These are phyloP conservation scores for Plasmodium reichenowi DNA, from an alignment of 169 alveolate genomes.

Conservation along the genomic window DNA sequence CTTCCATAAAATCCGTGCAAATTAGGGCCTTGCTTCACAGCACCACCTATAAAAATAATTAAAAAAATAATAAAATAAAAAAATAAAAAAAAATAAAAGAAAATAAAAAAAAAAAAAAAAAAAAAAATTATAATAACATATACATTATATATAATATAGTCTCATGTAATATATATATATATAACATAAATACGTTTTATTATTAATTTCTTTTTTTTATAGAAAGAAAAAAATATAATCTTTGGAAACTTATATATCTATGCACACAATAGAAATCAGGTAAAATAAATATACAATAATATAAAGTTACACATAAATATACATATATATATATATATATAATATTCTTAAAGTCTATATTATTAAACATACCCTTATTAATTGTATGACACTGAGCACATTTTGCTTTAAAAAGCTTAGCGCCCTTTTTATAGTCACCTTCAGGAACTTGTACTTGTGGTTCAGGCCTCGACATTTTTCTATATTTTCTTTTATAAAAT, in stretches of 20 bases:
- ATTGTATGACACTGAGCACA: constrained; percentile 95
- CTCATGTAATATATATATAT: too few species aligned
- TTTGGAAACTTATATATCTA: too few species aligned
- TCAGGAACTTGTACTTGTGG: constrained; percentile 93
- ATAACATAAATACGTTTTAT: background rate
- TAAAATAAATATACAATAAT: background rate
- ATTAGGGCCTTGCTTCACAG: constrained; percentile 92
- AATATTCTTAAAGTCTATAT: background rate
- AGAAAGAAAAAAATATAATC: background rate
- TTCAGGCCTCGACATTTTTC: constrained; percentile 83
- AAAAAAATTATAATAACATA: background rate
- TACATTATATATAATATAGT: too few species aligned
- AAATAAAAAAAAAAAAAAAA: background rate
- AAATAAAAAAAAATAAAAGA: background rate
- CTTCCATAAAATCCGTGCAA: constrained; percentile 91
- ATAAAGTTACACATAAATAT: background rate
- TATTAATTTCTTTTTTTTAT: too few species aligned
- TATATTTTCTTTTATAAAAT: constrained; percentile 20
- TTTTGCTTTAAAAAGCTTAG: constrained; percentile 92
- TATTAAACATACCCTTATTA: constrained; percentile 83
- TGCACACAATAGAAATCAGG: too few species aligned
- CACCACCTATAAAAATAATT: constrained; percentile 86
- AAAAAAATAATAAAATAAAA: background rate
- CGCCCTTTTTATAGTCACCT: constrained; percentile 93
- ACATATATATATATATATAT: background rate